Conservation (phyloP, 257 asterid genomes). For the Penstemon newberryi region DNA sequence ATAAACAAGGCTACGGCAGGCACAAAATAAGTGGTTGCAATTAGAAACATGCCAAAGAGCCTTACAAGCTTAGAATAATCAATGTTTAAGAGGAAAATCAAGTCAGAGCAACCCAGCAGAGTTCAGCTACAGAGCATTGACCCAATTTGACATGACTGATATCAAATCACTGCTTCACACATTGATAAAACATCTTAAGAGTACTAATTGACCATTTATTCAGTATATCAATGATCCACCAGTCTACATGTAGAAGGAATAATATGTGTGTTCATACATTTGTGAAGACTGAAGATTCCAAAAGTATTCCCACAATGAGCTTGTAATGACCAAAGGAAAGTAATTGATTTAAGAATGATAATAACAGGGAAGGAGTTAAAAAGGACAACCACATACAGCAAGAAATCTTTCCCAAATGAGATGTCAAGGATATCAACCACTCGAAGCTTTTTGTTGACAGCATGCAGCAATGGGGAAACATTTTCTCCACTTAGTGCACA, state of each 20-base stretch:
- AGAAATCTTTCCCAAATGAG: constrained; percentile 74
- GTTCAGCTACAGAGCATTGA: too few relatives aligned
- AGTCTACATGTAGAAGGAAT: too few relatives aligned
- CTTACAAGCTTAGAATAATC: constrained; percentile 3
- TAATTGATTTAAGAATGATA: neutral
- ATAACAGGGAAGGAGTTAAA: constrained; percentile 20
- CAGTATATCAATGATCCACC: too few relatives aligned
- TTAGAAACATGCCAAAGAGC: neutral
- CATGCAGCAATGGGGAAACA: constrained; percentile 62
- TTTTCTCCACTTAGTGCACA: constrained; percentile 63
- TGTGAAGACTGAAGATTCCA: neutral
- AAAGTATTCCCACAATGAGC: neutral
- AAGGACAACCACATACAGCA: constrained; percentile 56
- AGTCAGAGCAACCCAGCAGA: neutral
- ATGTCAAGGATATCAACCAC: constrained; percentile 79
- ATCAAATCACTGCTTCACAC: too few relatives aligned
- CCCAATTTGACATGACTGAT: too few relatives aligned
- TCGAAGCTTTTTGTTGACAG: constrained; percentile 71
- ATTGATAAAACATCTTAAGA: too few relatives aligned
- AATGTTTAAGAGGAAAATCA: constrained; percentile 5
- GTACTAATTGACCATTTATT: too few relatives aligned
- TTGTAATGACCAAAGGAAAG: neutral
- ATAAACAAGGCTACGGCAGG: neutral
- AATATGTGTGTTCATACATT: too few relatives aligned
- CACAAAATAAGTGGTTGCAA: constrained; percentile 2